Percentiles rank a stretch among this genome's conserved stretches.
These are phyloP conservation scores for Calamus simplicifolius DNA, from an alignment of 176 grass and related monocot genomes.

Conservation along the genomic window DNA sequence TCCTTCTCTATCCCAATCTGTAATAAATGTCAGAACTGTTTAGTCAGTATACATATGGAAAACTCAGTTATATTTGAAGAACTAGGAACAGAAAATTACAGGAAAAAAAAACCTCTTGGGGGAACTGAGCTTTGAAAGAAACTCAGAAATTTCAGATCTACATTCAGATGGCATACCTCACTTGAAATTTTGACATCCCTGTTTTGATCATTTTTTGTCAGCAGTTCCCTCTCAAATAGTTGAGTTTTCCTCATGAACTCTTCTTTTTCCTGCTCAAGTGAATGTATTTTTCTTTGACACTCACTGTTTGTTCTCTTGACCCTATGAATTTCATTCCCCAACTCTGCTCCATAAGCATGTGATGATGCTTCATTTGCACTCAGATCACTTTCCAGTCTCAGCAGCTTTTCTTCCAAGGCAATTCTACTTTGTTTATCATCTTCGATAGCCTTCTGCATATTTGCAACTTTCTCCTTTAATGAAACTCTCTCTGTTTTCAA, in stretches of 20 bases:
- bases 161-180: conserved; percentile 33
- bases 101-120: too few species aligned
- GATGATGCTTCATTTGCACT: conserved; percentile 70
- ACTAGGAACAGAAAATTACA: too few species aligned
- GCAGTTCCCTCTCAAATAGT: conserved; percentile 24
- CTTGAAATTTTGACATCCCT: conserved; percentile 17
- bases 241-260: conserved; percentile 40
- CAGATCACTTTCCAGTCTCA: conserved; percentile 81
- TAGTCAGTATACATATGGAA: too few species aligned
- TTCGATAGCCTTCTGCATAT: conserved; percentile 33
- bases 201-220: conserved; percentile 18
- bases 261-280: conserved; percentile 75
- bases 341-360: conserved; percentile 71
- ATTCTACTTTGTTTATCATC: conserved; percentile 51
- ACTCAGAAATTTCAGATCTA: not conserved
- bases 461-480: conserved; percentile 39
- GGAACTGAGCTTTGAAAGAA: too few species aligned
- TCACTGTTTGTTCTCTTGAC: conserved; percentile 79
- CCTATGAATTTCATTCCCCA: conserved; percentile 77
- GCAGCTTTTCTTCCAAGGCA: conserved; percentile 41
- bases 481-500: conserved; percentile 49
- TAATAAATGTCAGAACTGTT: too few species aligned
- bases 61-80: too few species aligned
- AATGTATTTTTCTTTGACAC: conserved; percentile 81
- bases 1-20: too few species aligned